phyloP scores from a whole-genome alignment of 1,284 basidiomycete species.

The Cerioporus squamosus region DNA sequence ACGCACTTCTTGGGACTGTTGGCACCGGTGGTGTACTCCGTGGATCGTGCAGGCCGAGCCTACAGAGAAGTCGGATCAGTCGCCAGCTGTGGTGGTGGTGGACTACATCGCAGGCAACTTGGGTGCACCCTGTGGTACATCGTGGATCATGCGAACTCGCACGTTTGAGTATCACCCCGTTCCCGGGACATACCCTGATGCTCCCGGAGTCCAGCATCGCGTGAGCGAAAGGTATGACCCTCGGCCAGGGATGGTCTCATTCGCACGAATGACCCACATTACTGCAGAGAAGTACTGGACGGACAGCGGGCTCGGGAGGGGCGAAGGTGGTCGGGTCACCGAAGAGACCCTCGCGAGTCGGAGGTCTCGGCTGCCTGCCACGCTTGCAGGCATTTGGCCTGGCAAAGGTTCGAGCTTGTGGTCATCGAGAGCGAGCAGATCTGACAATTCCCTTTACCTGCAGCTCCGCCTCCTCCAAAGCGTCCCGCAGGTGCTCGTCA shows the following conservation, averaged over 20 bases:
- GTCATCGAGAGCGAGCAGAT: not conserved
- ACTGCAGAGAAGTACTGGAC: constrained; percentile 16
- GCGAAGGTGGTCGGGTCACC: constrained; percentile 8
- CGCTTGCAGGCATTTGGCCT: constrained; percentile 22
- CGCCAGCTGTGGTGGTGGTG: constrained; percentile 14
- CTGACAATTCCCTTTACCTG: not conserved
- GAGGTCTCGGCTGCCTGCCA: constrained; percentile 14
- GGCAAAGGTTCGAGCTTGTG: constrained; percentile 8
- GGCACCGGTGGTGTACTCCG: constrained; percentile 29
- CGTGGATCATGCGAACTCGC: constrained; percentile 6
- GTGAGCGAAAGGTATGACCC: constrained; percentile 17
- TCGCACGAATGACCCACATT: constrained; percentile 18
- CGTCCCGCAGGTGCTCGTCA: too few relatives aligned
- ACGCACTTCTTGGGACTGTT: constrained; percentile 26
- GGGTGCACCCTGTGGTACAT: constrained; percentile 9
- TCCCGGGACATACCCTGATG: constrained; percentile 25
- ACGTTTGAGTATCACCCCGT: constrained; percentile 15
- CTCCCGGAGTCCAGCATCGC: constrained; percentile 20
- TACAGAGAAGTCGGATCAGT: not conserved
- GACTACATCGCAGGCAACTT: constrained; percentile 23
- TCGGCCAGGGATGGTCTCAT: constrained; percentile 17
- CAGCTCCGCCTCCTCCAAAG: not conserved
- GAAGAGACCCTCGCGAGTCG: constrained; percentile 15
- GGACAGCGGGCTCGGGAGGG: constrained; percentile 10
- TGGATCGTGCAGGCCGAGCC: constrained; percentile 14